Percentiles rank a stretch among this genome's conserved stretches.
Evolutionary conservation across 2,329 filamentous ascomycete genomes (phyloP).

Genomic region (Penicillium sp.): DNA sequence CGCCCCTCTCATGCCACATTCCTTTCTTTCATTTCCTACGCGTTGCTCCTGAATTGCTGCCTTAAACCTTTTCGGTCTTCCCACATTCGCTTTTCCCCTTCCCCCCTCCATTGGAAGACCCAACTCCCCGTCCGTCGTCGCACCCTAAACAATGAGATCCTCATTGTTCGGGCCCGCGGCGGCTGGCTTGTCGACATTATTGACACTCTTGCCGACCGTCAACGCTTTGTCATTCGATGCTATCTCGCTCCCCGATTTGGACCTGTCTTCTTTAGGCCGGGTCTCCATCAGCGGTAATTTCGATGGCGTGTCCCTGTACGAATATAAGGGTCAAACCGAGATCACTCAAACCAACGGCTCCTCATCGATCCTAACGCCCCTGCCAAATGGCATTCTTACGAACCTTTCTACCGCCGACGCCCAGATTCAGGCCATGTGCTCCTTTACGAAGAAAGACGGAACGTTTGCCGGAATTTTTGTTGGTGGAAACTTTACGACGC

Average conservation of each 20-base stretch:
- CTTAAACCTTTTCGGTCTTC: slow-evolving; percentile 18
- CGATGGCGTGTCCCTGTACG: slow-evolving; percentile 84
- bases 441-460: slow-evolving; percentile 68
- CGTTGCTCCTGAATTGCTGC: slow-evolving; percentile 21
- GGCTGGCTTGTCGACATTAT: slow-evolving; percentile 38
- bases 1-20: slow-evolving; percentile 9
- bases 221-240: slow-evolving; percentile 39
- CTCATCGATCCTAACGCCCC: slow-evolving; percentile 74
- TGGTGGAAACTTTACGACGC: slow-evolving; percentile 92
- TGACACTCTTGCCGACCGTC: slow-evolving; percentile 28
- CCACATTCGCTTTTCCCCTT: slow-evolving; percentile 15
- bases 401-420: slow-evolving; percentile 76
- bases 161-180: slow-evolving; percentile 49
- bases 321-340: slow-evolving; percentile 78
- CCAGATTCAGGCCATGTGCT: slow-evolving; percentile 85
- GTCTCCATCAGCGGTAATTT: slow-evolving; percentile 89
- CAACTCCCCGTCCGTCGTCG: slow-evolving; percentile 35
- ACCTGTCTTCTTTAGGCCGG: slow-evolving; percentile 74
- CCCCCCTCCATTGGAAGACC: slow-evolving; percentile 7
- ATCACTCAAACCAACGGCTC: slow-evolving; percentile 66
- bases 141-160: slow-evolving; percentile 45
- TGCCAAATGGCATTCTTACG: slow-evolving; percentile 83
- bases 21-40: slow-evolving; percentile 15
- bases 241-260: slow-evolving; percentile 52
- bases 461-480: slow-evolving; percentile 74